Conservation (phyloP, 1,284 basidiomycete genomes). For the Caloboletus inedulis region DNA sequence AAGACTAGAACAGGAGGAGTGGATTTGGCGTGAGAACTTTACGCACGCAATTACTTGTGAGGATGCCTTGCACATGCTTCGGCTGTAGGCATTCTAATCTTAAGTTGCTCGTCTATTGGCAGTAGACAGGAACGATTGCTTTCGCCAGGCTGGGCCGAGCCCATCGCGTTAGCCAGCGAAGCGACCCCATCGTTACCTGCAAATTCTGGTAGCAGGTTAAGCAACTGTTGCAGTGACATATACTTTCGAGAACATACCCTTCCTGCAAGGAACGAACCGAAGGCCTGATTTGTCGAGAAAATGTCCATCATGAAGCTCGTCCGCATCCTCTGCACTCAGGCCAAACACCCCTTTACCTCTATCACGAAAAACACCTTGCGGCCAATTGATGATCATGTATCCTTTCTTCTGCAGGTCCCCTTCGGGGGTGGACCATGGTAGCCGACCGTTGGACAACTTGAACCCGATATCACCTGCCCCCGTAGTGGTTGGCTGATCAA, state of each 20-base stretch:
- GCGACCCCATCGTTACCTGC: too few relatives aligned
- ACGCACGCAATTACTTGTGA: too few relatives aligned
- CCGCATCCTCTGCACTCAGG: conserved; percentile 6
- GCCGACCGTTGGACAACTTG: not conserved
- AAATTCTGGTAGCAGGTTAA: too few relatives aligned
- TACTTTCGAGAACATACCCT: not conserved
- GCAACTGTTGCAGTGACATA: not conserved
- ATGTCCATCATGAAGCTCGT: conserved; percentile 6
- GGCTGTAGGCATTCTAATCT: too few relatives aligned
- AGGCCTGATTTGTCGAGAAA: conserved; percentile 3
- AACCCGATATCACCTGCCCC: conserved; percentile 8
- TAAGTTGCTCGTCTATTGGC: too few relatives aligned
- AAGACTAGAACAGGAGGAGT: conserved; percentile 34
- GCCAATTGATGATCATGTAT: conserved; percentile 15
- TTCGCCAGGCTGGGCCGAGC: too few relatives aligned
- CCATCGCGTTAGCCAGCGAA: too few relatives aligned
- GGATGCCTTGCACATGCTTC: too few relatives aligned
- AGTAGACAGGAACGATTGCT: too few relatives aligned
- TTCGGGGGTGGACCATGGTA: conserved; percentile 16
- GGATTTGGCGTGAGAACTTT: too few relatives aligned
- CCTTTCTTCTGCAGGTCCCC: not conserved
- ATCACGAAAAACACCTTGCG: conserved; percentile 1
- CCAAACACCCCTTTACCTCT: conserved; percentile 10
- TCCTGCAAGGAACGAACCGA: not conserved
- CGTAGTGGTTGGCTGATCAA: accelerated